Evolutionary conservation across 148 eudicot genomes (phyloP), one percentile per base, ranked within the genome.

Genomic region (Rhododendron molle): DNA sequence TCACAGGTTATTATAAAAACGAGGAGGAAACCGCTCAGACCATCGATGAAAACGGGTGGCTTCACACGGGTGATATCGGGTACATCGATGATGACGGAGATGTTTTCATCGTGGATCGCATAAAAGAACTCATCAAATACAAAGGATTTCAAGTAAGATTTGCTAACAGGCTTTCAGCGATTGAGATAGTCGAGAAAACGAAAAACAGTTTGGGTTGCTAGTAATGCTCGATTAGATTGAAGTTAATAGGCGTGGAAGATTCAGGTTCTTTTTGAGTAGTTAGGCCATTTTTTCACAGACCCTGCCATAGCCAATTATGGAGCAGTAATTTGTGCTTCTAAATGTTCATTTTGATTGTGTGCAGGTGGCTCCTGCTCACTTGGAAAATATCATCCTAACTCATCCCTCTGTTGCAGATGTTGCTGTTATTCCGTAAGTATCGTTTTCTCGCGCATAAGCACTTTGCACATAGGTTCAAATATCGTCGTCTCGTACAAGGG

Each of bases 341-440:
- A 71, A 32, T 71, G 60, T 84, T 10, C 32, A 21, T 9, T 86
- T 56, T 28, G 34, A 11, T 65, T 80, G 71, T 80, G 71, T 52
- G 71, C 88, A 96, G 99, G 98, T 97, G 83, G 98, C 99, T 87
- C 98, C 98, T 3, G 99, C 99, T 83, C 98, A 97, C 88, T 65
- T 97, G 72, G 99, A 97, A 87, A 96, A 94, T 58, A 91, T 97
- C 73, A 97, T 97, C 69, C 92, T 97, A 1, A 85, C 94, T 10
- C 98, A 97, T 86, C 94, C 95, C 58, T 94, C 95, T 1, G 90
- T 97, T 28, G 92, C 88, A 84, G 99, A 97, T 86, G 98, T 93
- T 15, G 99, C 98, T 28, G 99, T 95, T 20, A 87, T 97, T 3
- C 96, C 98, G 98, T 94, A 78, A 89, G 89, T 85, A 71, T 58